Evolutionary conservation across 192 early-diverging fungal genomes (phyloP).

Genomic region (Lunasporangiospora selenospora): DNA sequence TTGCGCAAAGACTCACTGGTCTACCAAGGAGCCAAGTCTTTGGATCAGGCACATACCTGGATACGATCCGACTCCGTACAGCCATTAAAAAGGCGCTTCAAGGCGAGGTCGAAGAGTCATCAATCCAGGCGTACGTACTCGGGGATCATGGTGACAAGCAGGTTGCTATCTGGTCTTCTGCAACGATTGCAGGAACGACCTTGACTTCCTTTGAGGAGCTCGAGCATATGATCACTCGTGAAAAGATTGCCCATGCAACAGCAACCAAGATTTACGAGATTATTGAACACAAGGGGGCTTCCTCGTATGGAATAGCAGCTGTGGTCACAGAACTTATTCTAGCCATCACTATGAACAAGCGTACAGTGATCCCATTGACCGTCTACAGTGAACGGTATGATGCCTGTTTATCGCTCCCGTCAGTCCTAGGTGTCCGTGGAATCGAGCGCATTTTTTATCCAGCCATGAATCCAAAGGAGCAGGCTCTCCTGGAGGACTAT

Average conservation of each 20-base stretch:
- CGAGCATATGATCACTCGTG: slow-evolving; percentile 54
- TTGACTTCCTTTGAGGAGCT: slow-evolving; percentile 66
- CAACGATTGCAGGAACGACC: slow-evolving; percentile 69
- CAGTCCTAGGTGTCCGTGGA: slow-evolving; percentile 71
- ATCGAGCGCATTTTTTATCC: slow-evolving; percentile 71
- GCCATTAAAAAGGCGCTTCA: slow-evolving; percentile 11
- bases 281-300: slow-evolving; percentile 79
- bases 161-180: slow-evolving; percentile 79
- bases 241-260: slow-evolving; percentile 59
- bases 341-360: slow-evolving; percentile 68
- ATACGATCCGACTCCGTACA: slow-evolving; percentile 65
- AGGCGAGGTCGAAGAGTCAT: slow-evolving; percentile 61
- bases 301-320: slow-evolving; percentile 83
- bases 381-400: slow-evolving; percentile 66
- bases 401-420: slow-evolving; percentile 73
- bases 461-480: slow-evolving; percentile 63
- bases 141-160: slow-evolving; percentile 89
- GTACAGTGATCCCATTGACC: slow-evolving; percentile 70
- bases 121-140: slow-evolving; percentile 78
- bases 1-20: slow-evolving; percentile 81
- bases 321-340: slow-evolving; percentile 69
- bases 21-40: slow-evolving; percentile 78
- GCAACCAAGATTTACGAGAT: slow-evolving; percentile 77
- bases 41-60: slow-evolving; percentile 85
- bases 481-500: slow-evolving; percentile 56